phyloP scores from a whole-genome alignment of 1,139 yeast species.

The Meyerozyma smithsonii region DNA sequence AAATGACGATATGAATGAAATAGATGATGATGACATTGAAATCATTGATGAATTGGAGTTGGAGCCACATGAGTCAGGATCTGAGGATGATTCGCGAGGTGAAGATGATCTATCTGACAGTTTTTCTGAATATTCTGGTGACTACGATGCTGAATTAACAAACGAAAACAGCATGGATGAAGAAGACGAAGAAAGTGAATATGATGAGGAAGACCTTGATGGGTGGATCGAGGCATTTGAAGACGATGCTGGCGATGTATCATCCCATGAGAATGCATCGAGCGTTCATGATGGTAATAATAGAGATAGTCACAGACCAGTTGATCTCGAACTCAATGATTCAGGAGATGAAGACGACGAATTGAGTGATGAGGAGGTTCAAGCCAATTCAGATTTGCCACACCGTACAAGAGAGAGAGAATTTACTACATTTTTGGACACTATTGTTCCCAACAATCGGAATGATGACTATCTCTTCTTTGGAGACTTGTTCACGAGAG shows the following conservation, averaged over 20 bases:
- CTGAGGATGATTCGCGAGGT: slow-evolving; percentile 18
- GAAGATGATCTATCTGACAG: slow-evolving; percentile 30
- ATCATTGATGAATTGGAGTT: slow-evolving; percentile 40
- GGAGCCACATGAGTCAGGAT: slow-evolving; percentile 16
- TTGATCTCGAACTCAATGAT: slow-evolving; percentile 2
- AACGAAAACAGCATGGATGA: slow-evolving; percentile 25
- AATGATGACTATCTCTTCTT: slow-evolving; percentile 2
- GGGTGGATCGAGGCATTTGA: slow-evolving; percentile 44
- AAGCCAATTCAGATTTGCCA: background rate
- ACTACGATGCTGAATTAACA: slow-evolving; percentile 20
- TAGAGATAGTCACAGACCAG: background rate
- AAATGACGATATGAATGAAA: slow-evolving; percentile 9
- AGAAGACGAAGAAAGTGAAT: slow-evolving; percentile 22
- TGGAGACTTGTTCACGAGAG: slow-evolving; percentile 2
- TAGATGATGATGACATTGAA: slow-evolving; percentile 34
- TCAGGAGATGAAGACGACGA: background rate
- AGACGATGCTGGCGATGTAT: slow-evolving; percentile 11
- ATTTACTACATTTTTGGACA: slow-evolving; percentile 1
- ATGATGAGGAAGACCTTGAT: slow-evolving; percentile 40
- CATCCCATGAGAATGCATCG: background rate
- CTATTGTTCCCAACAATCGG: background rate
- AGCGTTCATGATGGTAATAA: background rate
- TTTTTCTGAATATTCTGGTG: slow-evolving; percentile 27
- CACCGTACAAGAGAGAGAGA: background rate
- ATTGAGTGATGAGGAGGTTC: background rate